Evolutionary conservation across 2,329 filamentous ascomycete species (phyloP), one percentile per base, ranked within the genome.

Genomic region (Paecilomyces niveus): DNA sequence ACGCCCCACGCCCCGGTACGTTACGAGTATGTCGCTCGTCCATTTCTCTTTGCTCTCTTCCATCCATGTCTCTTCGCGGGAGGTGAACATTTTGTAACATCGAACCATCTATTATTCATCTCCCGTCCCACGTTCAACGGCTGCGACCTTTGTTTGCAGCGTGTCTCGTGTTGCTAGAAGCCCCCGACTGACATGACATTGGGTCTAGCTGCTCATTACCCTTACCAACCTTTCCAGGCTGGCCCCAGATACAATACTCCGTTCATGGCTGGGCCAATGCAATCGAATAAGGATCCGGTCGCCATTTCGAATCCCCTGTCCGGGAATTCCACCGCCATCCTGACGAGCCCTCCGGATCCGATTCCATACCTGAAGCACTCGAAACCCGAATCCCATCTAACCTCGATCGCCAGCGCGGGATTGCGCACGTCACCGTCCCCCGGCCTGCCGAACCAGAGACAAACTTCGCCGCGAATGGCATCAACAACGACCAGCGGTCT

Each of bases 401-500:
- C 70, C 53, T 76, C 75, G 22, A 76, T 77, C 59, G 75, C 75
- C 50, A 76, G 71, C 61, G 75, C 74, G 33, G 72, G 75, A n/a
- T 59, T 76, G 54, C 74, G 75, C 68, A 64, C 63, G n/a, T 65
- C 65, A 10, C 59, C 66, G 5, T 71, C 70, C 1, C 63, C 67
- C 11, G 57, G 63, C 32, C 70, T 76, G 53, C 74, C 72, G 39
- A 72, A 74, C 59, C 71, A 71, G 29, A 67, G 69, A 55, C 68
- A 70, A 33, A 67, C 71, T 13, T 64, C 74, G 50, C 65, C 72
- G 49, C 68, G 61, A 70, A 80, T 68, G 73, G 70, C 67, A 64
- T 75, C 66, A 73, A 89, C 73, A 81, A 85, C 24, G 76, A 86
- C 57, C 84, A 80, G 60, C 84, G 88, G 63, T 60, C 61, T 67